phyloP scores from a whole-genome alignment of 805 yeast genomes.

The Scheffersomyces coipomensis region DNA sequence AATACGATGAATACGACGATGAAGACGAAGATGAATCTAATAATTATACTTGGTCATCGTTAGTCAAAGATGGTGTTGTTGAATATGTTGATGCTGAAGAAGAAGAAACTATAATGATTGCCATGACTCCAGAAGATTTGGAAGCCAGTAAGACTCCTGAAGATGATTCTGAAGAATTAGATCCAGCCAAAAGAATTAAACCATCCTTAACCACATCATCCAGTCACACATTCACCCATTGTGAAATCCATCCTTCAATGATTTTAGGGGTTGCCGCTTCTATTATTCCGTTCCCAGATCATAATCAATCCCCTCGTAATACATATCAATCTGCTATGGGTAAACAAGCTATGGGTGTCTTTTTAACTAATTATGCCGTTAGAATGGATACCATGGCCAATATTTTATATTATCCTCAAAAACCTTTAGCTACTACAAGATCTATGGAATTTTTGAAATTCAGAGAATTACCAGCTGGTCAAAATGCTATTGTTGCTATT shows the following conservation, averaged over 20 bases:
- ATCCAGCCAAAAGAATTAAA: constrained; percentile 85
- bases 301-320: constrained; percentile 98
- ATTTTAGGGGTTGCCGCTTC: constrained; percentile 98
- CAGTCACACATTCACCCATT: constrained; percentile 88
- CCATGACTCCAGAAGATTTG: constrained; percentile 97
- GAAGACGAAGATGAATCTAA: constrained; percentile 49
- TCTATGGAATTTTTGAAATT: constrained; percentile 97
- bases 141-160: constrained; percentile 56
- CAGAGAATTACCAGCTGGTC: constrained; percentile 98
- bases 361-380: constrained; percentile 88
- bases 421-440: constrained; percentile 96
- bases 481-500: constrained; percentile 97
- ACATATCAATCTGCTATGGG: constrained; percentile 99
- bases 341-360: constrained; percentile 99
- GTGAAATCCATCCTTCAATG: constrained; percentile 99
- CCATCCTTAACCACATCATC: constrained; percentile 47
- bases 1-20: constrained; percentile 60
- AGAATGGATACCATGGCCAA: constrained; percentile 99
- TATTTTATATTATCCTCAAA: constrained; percentile 94
- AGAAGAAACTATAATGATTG: constrained; percentile 97
- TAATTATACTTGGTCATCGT: constrained; percentile 77
- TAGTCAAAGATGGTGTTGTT: constrained; percentile 81
- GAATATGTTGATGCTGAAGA: constrained; percentile 99
- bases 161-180: constrained; percentile 48
- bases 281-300: constrained; percentile 99